phyloP scores from a whole-genome alignment of 2,329 filamentous ascomycete genomes.

The Aspergillus phoenicis region DNA sequence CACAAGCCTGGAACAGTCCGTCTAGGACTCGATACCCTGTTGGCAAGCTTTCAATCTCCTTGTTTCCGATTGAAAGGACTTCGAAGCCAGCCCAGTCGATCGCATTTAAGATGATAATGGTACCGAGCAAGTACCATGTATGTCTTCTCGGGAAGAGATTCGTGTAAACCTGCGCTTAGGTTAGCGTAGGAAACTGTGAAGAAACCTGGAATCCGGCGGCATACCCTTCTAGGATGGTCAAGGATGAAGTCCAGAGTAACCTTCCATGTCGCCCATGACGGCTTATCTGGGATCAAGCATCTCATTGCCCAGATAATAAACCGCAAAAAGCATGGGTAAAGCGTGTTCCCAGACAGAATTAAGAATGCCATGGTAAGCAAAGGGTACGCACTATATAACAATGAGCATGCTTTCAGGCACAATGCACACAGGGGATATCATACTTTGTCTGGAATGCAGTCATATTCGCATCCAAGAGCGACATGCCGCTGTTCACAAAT shows the following conservation, averaged over 20 bases:
- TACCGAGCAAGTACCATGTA: slow-evolving; percentile 68
- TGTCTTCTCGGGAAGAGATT: slow-evolving; percentile 63
- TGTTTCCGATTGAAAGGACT: slow-evolving; percentile 65
- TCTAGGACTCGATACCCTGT: slow-evolving; percentile 60
- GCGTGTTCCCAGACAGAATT: slow-evolving; percentile 67
- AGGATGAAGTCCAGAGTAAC: slow-evolving; percentile 39
- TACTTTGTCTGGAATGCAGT: slow-evolving; percentile 46
- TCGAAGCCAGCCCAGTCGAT: slow-evolving; percentile 69
- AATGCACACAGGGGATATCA: not conserved
- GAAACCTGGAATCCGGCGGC: not conserved
- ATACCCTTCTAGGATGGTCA: slow-evolving; percentile 37
- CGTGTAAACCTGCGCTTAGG: slow-evolving; percentile 33
- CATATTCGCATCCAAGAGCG: slow-evolving; percentile 57
- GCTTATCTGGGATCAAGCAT: slow-evolving; percentile 31
- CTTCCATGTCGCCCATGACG: slow-evolving; percentile 34
- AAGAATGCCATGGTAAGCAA: slow-evolving; percentile 56
- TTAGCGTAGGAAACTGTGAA: slow-evolving; percentile 8
- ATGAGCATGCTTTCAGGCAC: slow-evolving; percentile 9
- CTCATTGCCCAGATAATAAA: slow-evolving; percentile 59
- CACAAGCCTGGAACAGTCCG: slow-evolving; percentile 64
- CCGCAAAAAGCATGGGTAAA: slow-evolving; percentile 65
- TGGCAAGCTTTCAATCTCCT: slow-evolving; percentile 56
- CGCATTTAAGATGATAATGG: slow-evolving; percentile 62
- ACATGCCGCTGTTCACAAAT: slow-evolving; percentile 60
- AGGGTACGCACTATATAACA: slow-evolving; percentile 37